A percentile compares a stretch with the other conserved stretches of the same genome.
Evolutionary conservation across 163 green algal species (phyloP).

Genomic region (Chlorella variabilis): DNA sequence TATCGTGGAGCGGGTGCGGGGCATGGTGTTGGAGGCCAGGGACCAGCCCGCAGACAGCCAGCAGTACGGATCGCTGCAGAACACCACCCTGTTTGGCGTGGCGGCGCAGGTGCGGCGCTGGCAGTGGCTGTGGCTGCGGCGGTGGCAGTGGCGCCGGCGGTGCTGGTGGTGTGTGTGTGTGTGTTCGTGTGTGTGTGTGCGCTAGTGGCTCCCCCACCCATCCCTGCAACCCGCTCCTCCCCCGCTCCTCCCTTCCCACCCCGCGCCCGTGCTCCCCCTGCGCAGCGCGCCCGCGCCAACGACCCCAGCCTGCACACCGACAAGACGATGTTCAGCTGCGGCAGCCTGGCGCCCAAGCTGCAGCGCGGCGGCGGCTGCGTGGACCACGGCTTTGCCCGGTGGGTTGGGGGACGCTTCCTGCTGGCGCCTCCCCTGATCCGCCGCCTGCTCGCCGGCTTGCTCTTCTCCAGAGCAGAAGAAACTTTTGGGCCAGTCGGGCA

Average conservation of each 20-base stretch:
- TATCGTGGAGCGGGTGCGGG: constrained; percentile 50
- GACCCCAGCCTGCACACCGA: constrained; percentile 64
- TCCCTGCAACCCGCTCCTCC: no score
- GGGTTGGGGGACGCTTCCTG: not conserved
- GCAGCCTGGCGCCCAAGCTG: constrained; percentile 71
- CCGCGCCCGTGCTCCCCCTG: no score
- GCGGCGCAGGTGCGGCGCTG: constrained; percentile 45
- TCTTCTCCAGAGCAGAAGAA: not conserved
- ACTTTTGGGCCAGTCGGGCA: no score
- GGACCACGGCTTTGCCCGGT: constrained; percentile 67
- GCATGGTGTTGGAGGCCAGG: constrained; percentile 71
- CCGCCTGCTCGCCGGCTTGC: not conserved
- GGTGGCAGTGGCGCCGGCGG: not conserved
- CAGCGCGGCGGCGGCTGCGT: constrained; percentile 79
- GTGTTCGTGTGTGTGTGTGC: no score
- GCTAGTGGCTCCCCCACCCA: no score
- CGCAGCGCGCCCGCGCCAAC: constrained; percentile 57
- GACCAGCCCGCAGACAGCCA: constrained; percentile 73
- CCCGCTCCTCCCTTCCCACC: no score
- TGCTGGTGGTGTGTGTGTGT: no score
- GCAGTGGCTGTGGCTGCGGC: not conserved
- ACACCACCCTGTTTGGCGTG: constrained; percentile 79
- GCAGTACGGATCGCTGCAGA: constrained; percentile 65
- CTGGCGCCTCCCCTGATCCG: not conserved
- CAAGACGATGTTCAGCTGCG: constrained; percentile 86